Percentiles rank a stretch among this genome's conserved stretches.
Evolutionary conservation across 164 flowering plant species (phyloP).

Genomic region (Stephania cephalantha): DNA sequence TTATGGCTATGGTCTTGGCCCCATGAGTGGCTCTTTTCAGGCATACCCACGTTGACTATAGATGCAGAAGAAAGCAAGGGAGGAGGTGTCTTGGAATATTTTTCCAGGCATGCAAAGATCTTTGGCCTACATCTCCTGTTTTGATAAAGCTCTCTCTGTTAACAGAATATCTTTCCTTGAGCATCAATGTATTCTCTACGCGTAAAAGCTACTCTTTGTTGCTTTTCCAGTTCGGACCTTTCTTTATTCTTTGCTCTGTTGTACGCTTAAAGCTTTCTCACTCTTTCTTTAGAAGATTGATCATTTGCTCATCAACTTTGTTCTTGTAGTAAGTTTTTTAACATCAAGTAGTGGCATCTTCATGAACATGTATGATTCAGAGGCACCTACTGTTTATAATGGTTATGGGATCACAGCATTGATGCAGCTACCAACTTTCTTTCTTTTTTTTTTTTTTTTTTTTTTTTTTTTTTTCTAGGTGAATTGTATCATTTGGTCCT

Average conservation of each 20-base stretch:
- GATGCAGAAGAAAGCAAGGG: neutral
- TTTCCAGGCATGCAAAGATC: neutral
- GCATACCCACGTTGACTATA: neutral
- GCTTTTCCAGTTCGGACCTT: neutral
- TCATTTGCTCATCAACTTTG: too few relatives aligned
- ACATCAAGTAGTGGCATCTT: too few relatives aligned
- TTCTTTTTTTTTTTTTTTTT: too few relatives aligned
- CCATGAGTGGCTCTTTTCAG: too few relatives aligned
- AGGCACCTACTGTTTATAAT: too few relatives aligned
- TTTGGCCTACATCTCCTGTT: neutral
- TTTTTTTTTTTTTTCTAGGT: too few relatives aligned
- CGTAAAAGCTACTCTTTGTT: neutral
- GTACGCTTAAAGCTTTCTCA: neutral
- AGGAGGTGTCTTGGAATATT: neutral
- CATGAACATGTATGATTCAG: too few relatives aligned
- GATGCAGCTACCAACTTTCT: too few relatives aligned
- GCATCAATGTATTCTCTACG: neutral
- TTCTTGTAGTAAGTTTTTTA: too few relatives aligned
- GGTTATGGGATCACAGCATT: too few relatives aligned
- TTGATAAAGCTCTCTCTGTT: neutral
- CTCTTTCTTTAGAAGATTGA: neutral
- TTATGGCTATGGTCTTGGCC: too few relatives aligned
- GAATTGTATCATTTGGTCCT: too few relatives aligned
- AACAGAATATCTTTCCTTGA: neutral
- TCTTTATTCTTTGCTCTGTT: neutral